Base-by-base conservation (phyloP, 352 stramenopile genomes). In the Pythium aquatile region DNA sequence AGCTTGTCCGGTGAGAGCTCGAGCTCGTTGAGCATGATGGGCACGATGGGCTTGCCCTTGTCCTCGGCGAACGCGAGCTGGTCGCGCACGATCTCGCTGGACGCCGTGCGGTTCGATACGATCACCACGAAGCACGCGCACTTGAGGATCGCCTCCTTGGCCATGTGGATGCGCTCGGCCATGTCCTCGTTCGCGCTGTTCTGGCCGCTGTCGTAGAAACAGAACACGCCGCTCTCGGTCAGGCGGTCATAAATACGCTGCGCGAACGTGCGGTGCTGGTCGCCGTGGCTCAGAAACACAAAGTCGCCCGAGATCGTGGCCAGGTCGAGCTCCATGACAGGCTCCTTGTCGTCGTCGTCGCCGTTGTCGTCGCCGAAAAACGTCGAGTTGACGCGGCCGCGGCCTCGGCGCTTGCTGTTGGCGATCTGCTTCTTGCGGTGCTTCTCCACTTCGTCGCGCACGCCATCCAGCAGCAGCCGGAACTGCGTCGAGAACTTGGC, bases 61-160 rank as follows among this genome's bases (percentile, higher is more conserved):
- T 93, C 83, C 68, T 91, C 85, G 9, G 85, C 85, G 55, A 93
- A 92, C 53, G 83, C 84, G 20, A 93, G 68, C 61, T 94, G 57
- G 61, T 93, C 83, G 52, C 85, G 82, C 16, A 94, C 76, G n/a
- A 94, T 68, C 69, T 94, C 85, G 55, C 74, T 90, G 55, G 72
- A 68, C 44, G 75, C 71, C 3, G 78, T 90, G 49, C 86, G 77
- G 56, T 74, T 77, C 16, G 85, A 91, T 24, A 94, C 61, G 30
- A 94, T 73, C 3, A 91, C 81, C 42, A 91, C 77, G 52, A 94
- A 87, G 37, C 77, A 74, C 37, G 81, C 65, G 66, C 85, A 94
- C 63, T 88, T 84, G 60, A 90, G 74, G 48, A 94, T 93, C 9
- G 85, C 85, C 44, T 93, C 83, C 63, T 93, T 89, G 2, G 82